Evolutionary conservation across 1,284 basidiomycete genomes (phyloP).

Genomic region (Earliella scabrosa): DNA sequence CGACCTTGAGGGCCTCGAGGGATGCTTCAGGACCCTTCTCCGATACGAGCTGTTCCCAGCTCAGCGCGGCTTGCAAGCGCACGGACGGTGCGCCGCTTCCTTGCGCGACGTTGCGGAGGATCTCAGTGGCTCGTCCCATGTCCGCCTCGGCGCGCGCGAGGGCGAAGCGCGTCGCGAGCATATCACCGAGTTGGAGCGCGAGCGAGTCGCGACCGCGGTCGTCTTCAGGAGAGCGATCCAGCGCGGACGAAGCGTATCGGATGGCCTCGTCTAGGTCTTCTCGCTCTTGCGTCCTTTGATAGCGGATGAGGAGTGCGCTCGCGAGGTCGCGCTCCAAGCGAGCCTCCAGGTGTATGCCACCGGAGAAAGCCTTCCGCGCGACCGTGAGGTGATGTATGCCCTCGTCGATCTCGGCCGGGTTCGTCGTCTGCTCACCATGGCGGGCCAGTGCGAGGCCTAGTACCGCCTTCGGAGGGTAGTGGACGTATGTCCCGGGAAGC

Average conservation of each 20-base stretch:
- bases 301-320: conserved; percentile 3
- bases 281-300: background rate
- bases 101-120: conserved; percentile 1
- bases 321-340: conserved; percentile 13
- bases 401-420: conserved; percentile 3
- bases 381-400: conserved; percentile 1
- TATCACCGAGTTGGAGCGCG: conserved; percentile 2
- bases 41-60: conserved; percentile 2
- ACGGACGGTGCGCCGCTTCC: background rate
- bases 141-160: background rate
- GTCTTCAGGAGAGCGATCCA: background rate
- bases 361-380: conserved; percentile 2
- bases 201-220: background rate
- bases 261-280: conserved; percentile 11
- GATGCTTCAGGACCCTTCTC: background rate
- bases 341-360: conserved; percentile 5
- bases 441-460: conserved; percentile 3
- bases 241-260: conserved; percentile 1
- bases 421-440: background rate
- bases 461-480: conserved; percentile 1
- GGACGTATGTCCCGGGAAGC: background rate
- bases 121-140: background rate
- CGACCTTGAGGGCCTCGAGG: conserved; percentile 6
- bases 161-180: background rate
- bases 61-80: conserved; percentile 6